These are phyloP conservation scores for Lepiota brunneoincarnata DNA, from an alignment of 768 basidiomycete species.

Conservation along the genomic window DNA sequence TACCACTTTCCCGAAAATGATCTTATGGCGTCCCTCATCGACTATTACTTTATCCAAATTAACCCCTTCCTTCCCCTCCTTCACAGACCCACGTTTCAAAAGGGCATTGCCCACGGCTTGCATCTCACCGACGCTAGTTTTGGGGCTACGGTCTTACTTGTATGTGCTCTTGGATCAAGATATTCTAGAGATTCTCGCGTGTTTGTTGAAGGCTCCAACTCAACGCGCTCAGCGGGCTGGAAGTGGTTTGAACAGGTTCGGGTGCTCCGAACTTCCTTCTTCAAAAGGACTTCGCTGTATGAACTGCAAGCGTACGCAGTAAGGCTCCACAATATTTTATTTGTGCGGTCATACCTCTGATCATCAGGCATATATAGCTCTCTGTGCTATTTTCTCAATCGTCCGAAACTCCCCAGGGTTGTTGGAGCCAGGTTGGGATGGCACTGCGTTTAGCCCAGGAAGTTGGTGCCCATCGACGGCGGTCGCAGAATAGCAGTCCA, in stretches of 20 bases:
- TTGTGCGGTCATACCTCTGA: too few relatives aligned
- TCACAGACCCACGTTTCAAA: conserved; percentile 69
- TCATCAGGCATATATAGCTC: conserved; percentile 31
- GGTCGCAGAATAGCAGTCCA: conserved; percentile 29
- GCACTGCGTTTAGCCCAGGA: conserved; percentile 75
- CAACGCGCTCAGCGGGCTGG: conserved; percentile 52
- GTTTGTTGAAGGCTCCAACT: conserved; percentile 42
- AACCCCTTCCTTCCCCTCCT: conserved; percentile 64
- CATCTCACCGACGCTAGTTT: conserved; percentile 53
- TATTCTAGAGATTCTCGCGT: conserved; percentile 63
- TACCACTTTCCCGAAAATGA: conserved; percentile 53
- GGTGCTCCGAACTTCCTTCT: conserved; percentile 55
- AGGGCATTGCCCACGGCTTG: conserved; percentile 41
- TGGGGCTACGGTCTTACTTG: conserved; percentile 48
- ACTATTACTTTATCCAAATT: conserved; percentile 60
- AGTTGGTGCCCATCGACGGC: conserved; percentile 61
- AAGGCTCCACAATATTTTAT: conserved; percentile 16
- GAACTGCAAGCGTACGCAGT: conserved; percentile 73
- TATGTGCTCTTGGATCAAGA: conserved; percentile 67
- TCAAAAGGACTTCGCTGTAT: conserved; percentile 57
- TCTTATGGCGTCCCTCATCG: conserved; percentile 51
- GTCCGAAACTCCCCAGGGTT: conserved; percentile 46
- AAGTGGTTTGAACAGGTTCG: conserved; percentile 67
- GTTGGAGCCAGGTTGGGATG: conserved; percentile 64
- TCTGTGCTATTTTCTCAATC: conserved; percentile 46